Percentiles rank a stretch among this genome's conserved stretches.
Conservation (phyloP, 352 stramenopile species). For the Pythium aquatile region DNA sequence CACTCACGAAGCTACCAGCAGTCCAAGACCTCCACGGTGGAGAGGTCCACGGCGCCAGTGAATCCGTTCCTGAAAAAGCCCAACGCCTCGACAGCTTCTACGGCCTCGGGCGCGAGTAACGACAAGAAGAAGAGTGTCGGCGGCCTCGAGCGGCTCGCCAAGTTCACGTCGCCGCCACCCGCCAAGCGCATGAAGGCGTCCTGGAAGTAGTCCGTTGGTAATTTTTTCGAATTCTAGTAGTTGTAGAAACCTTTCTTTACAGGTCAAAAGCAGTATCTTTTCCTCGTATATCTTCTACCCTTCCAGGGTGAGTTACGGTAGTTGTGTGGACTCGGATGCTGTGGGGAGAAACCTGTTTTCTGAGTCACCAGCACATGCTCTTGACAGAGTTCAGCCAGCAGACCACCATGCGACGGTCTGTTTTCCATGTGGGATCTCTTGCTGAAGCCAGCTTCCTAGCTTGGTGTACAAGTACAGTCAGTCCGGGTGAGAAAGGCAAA, state of each 20-base stretch:
- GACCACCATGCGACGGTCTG: not conserved
- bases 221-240: not conserved
- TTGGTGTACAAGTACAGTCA: not conserved
- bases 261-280: not conserved
- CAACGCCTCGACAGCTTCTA: constrained; percentile 12
- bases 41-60: constrained; percentile 51
- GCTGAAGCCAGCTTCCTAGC: not conserved
- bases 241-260: not conserved
- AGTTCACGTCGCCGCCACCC: constrained; percentile 43
- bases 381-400: not conserved
- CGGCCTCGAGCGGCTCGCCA: constrained; percentile 57
- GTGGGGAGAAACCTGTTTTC: not conserved
- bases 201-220: constrained; percentile 20
- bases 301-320: not conserved
- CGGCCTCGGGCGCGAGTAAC: not conserved
- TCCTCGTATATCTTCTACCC: not conserved
- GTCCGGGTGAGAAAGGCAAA: not conserved
- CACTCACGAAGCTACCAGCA: constrained; percentile 4
- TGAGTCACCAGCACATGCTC: not conserved
- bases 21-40: constrained; percentile 12
- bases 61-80: constrained; percentile 80
- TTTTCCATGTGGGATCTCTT: not conserved
- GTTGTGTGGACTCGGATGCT: constrained; percentile 1
- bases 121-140: constrained; percentile 35
- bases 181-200: constrained; percentile 22